A percentile compares a stretch with the other conserved stretches of the same genome.
phyloP scores from a whole-genome alignment of 192 early-diverging fungal species.

The Radiomyces spectabilis region DNA sequence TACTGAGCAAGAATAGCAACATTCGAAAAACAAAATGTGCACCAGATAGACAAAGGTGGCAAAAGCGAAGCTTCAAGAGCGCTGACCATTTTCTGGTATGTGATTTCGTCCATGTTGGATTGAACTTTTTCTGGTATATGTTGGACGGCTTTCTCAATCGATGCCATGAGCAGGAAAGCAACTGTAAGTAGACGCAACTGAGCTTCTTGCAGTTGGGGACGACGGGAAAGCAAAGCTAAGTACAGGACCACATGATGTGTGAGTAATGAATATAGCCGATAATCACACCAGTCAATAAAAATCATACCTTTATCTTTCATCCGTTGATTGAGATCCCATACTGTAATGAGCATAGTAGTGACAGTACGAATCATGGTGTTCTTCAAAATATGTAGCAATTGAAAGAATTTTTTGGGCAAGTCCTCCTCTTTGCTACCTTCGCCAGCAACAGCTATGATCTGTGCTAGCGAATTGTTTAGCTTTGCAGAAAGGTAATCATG shows the following conservation, averaged over 20 bases:
- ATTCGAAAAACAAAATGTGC: constrained; percentile 8
- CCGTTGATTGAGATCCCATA: constrained; percentile 33
- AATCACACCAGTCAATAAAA: not conserved
- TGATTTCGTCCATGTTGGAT: too few species aligned
- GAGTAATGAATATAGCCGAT: not conserved
- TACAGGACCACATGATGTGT: not conserved
- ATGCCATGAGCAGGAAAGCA: constrained; percentile 2
- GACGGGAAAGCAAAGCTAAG: too few species aligned
- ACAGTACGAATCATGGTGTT: constrained; percentile 21
- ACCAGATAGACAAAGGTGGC: constrained; percentile 13
- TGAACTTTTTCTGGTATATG: too few species aligned
- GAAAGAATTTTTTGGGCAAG: too few species aligned
- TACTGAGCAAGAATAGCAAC: constrained; percentile 13
- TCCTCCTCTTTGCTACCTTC: too few species aligned
- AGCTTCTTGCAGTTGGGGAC: too few species aligned
- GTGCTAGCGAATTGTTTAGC: too few species aligned
- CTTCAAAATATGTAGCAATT: too few species aligned
- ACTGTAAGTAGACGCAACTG: constrained; percentile 3
- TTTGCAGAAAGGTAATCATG: too few species aligned
- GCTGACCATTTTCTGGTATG: too few species aligned
- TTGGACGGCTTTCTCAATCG: not conserved
- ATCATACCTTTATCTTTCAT: constrained; percentile 13
- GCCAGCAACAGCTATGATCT: too few species aligned
- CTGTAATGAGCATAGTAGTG: constrained; percentile 29
- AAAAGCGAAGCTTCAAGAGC: too few species aligned